These are phyloP conservation scores for Aspergillus udagawae DNA, from an alignment of 2,329 filamentous ascomycete species.

Conservation along the genomic window DNA sequence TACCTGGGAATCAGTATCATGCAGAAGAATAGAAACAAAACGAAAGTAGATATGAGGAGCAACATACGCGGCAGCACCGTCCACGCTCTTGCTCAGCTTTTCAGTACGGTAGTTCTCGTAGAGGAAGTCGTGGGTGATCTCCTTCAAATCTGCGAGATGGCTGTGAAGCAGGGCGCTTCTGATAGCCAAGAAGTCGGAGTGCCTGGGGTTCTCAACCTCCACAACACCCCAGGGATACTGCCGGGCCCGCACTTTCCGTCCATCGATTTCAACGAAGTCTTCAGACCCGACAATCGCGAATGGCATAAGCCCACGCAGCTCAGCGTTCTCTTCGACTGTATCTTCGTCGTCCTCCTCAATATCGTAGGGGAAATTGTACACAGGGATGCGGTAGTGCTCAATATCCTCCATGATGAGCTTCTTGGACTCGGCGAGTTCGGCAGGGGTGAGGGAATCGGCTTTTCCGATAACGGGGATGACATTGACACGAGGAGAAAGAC, in stretches of 20 bases:
- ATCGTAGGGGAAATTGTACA: slow-evolving; percentile 99
- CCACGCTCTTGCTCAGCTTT: slow-evolving; percentile 99
- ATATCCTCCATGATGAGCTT: slow-evolving; percentile 99
- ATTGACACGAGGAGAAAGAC: slow-evolving; percentile 94
- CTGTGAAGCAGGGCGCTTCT: slow-evolving; percentile 95
- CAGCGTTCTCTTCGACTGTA: slow-evolving; percentile 97
- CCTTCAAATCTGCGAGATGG: slow-evolving; percentile 96
- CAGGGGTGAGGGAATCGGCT: slow-evolving; percentile 92
- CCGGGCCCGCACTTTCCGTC: slow-evolving; percentile 84
- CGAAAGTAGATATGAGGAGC: background rate
- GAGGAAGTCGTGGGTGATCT: slow-evolving; percentile 99
- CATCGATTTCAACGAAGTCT: slow-evolving; percentile 89
- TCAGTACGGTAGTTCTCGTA: slow-evolving; percentile 99
- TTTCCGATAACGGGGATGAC: slow-evolving; percentile 99
- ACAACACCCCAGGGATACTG: slow-evolving; percentile 99
- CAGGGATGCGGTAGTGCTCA: slow-evolving; percentile 98
- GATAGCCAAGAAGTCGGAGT: slow-evolving; percentile 97
- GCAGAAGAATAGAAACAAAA: background rate
- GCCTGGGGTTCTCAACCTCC: slow-evolving; percentile 97
- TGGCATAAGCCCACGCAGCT: slow-evolving; percentile 94
- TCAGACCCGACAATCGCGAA: slow-evolving; percentile 98
- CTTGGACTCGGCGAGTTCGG: slow-evolving; percentile 97
- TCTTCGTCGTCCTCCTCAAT: slow-evolving; percentile 99
- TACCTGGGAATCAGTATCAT: slow-evolving; percentile 11
- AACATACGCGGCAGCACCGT: slow-evolving; percentile 82